Base-by-base conservation (phyloP, 2,329 filamentous ascomycete species). In the Penicillium crustosum region DNA sequence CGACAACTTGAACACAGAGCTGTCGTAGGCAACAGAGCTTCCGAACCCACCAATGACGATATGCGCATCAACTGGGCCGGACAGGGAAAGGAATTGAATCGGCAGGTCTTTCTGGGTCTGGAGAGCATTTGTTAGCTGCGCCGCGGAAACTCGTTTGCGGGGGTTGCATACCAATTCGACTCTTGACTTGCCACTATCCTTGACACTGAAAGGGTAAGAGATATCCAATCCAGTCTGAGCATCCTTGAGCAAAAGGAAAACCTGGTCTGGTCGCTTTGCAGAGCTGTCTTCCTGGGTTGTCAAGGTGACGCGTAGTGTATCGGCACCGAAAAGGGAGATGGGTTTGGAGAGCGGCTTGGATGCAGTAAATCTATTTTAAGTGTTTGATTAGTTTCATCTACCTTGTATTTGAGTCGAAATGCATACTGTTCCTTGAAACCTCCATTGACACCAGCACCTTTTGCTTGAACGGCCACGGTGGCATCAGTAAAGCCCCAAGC, bases 71-170 rank as follows among this genome's bases (percentile, higher is more conserved):
- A 97, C 83, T 2, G 90, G 87, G 55, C 85, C 76, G 48, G 82
- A 74, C 31, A 88, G 82, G 42, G 82, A 80, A 62, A 95, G 84
- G 69, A 97, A 86, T 77, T 96, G 91, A 61, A 87, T 70, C 23
- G 94, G 93, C 59, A 99, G 85, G 69, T 97, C 93, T 79, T 92
- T 93, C 58, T 93, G 90, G 57, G 89, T 85, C 93, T 97, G 61
- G 73, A 54, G 50, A 23, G 41, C 13, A n/a, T 44, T 17, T 39
- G 52, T 59, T 57, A 59, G 57, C 54, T 71, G 59, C 70, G 66
- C 42, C 21, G 33, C 29, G 42, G 44, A 27, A 50, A 19, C 29
- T 35, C n/a, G 21, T 44, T 36, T 50, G 49, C 17, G 35, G 25
- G 41, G 53, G 35, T 53, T 51, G 12, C 88, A 64, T 84, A 97